Conservation (phyloP, 2,329 filamentous ascomycete species). For the Amauroascus verrucosus region DNA sequence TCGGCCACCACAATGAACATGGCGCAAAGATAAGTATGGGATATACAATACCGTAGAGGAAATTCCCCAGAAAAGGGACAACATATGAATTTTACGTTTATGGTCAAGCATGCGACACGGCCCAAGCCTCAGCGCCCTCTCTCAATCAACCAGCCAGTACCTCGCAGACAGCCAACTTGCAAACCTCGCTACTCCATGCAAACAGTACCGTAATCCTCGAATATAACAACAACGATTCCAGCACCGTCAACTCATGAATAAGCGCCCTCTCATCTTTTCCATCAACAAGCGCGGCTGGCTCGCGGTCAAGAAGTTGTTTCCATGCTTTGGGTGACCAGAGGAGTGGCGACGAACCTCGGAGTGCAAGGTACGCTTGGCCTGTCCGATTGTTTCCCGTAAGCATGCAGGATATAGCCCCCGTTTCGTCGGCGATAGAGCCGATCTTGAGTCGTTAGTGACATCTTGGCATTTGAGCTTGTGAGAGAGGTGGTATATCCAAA, state of each 20-base stretch:
- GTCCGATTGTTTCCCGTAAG: slow-evolving; percentile 1
- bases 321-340: slow-evolving; percentile 38
- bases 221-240: slow-evolving; percentile 13
- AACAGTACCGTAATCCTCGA: slow-evolving; percentile 16
- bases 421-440: slow-evolving; percentile 32
- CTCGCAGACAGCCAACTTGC: slow-evolving; percentile 15
- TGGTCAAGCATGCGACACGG: no score
- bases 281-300: slow-evolving; percentile 27
- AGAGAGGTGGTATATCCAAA: not conserved
- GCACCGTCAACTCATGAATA: not conserved
- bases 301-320: slow-evolving; percentile 38
- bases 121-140: no score
- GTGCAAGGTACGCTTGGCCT: not conserved
- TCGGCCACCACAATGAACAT: no score
- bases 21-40: no score
- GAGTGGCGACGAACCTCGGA: slow-evolving; percentile 35
- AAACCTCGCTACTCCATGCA: slow-evolving; percentile 10
- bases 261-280: not conserved
- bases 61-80: no score
- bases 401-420: slow-evolving; percentile 29
- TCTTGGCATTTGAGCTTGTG: no score
- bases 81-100: no score
- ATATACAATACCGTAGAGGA: no score
- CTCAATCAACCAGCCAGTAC: slow-evolving; percentile 5
- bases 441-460: slow-evolving; percentile 11